A percentile compares a stretch with the other conserved stretches of the same genome.
Evolutionary conservation across 164 flowering plant species (phyloP).

Genomic region (Houttuynia cordata): DNA sequence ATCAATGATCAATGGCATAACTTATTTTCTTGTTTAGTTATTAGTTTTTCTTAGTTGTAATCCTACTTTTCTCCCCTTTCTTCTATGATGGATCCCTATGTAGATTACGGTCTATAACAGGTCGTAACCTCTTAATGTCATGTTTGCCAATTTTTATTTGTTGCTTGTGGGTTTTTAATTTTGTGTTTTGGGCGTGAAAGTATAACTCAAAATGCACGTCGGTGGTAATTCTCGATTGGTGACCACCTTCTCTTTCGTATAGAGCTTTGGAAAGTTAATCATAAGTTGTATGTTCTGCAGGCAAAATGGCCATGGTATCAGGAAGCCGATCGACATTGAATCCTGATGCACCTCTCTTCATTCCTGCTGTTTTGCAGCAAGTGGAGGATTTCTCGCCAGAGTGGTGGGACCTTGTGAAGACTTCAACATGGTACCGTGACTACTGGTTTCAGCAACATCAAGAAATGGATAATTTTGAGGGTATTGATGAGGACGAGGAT

Average conservation of each 20-base stretch:
- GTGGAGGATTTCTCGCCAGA: conserved; percentile 94
- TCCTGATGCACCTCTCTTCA: conserved; percentile 73
- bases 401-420: conserved; percentile 79
- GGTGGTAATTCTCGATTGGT: too few species aligned
- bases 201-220: too few species aligned
- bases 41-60: too few species aligned
- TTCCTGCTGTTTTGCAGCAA: conserved; percentile 64
- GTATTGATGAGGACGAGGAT: conserved; percentile 21
- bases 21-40: too few species aligned
- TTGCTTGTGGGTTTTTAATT: not conserved
- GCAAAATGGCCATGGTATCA: conserved; percentile 46
- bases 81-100: too few species aligned
- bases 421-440: conserved; percentile 64
- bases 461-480: conserved; percentile 28
- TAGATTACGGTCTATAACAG: too few species aligned
- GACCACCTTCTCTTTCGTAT: not conserved
- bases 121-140: too few species aligned
- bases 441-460: conserved; percentile 63
- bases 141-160: too few species aligned
- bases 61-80: too few species aligned
- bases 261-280: not conserved
- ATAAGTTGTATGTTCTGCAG: not conserved
- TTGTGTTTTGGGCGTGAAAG: not conserved
- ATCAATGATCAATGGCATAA: too few species aligned
- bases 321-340: conserved; percentile 57